Evolutionary conservation across 202 grass and related monocot genomes (phyloP).

Genomic region (Saccharum hybrid): DNA sequence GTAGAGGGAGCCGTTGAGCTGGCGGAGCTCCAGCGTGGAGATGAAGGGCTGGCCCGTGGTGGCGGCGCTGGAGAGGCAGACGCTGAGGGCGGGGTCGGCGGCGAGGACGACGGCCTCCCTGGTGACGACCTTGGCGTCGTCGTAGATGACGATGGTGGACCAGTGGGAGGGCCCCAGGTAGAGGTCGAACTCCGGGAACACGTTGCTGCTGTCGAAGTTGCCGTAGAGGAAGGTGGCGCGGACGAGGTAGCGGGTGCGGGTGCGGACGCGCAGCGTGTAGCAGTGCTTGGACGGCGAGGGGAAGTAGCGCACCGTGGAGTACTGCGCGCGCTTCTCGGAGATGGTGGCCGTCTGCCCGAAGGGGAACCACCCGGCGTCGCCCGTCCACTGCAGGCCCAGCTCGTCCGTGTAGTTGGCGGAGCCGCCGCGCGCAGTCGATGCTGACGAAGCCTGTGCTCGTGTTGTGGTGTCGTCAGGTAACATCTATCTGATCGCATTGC

Average conservation of each 20-base stretch:
- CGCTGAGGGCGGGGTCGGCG: conserved; percentile 36
- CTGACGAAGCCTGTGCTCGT: conserved; percentile 65
- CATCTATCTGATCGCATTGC: too few species aligned
- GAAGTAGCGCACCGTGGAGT: conserved; percentile 64
- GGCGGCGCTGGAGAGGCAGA: conserved; percentile 72
- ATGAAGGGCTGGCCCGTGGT: conserved; percentile 68
- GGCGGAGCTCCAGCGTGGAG: conserved; percentile 72
- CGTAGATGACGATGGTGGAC: conserved; percentile 75
- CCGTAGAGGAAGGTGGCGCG: conserved; percentile 74
- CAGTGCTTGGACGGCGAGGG: conserved; percentile 54
- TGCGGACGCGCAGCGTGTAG: conserved; percentile 61
- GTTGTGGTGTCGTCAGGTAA: too few species aligned
- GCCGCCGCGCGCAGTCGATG: conserved; percentile 74
- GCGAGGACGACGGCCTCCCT: conserved; percentile 62
- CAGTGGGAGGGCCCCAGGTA: conserved; percentile 70
- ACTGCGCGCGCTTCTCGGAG: conserved; percentile 52
- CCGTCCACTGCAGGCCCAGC: conserved; percentile 64
- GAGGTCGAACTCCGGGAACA: conserved; percentile 79
- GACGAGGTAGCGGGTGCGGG: conserved; percentile 64
- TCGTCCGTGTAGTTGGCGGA: conserved; percentile 59
- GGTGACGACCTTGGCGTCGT: conserved; percentile 54
- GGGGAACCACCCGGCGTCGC: conserved; percentile 50
- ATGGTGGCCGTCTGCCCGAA: conserved; percentile 45
- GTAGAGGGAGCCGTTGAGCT: conserved; percentile 72
- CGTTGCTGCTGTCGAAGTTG: conserved; percentile 72